Percentiles rank a stretch among this genome's conserved stretches.
Conservation (phyloP, 306 rosid genomes). For the Quercus ilex region DNA sequence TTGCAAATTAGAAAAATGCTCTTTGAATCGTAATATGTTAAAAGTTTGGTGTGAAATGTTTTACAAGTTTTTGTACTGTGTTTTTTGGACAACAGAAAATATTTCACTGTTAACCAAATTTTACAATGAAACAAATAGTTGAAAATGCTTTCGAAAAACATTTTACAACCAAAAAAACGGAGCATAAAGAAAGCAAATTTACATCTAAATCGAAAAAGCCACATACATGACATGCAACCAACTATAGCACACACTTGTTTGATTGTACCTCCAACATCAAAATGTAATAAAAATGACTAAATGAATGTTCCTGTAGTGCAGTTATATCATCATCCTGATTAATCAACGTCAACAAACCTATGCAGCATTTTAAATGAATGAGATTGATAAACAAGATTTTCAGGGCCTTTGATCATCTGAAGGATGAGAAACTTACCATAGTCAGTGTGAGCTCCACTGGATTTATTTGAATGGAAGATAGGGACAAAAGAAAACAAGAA, state of each 20-base stretch:
- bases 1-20: not conserved
- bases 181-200: too few species aligned
- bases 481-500: constrained; percentile 16
- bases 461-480: constrained; percentile 24
- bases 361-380: constrained; percentile 11
- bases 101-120: too few species aligned
- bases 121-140: too few species aligned
- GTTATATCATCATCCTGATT: constrained; percentile 78
- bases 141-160: too few species aligned
- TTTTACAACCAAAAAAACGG: too few species aligned
- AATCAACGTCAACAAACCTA: constrained; percentile 83
- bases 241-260: too few species aligned
- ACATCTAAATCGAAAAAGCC: too few species aligned
- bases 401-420: not conserved
- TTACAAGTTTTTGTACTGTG: too few species aligned
- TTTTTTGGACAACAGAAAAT: too few species aligned
- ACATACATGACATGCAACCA: too few species aligned
- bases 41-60: too few species aligned
- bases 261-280: too few species aligned
- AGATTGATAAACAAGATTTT: constrained; percentile 18
- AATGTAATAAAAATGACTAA: not conserved
- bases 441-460: constrained; percentile 93
- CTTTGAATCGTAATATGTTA: not conserved
- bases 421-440: constrained; percentile 48
- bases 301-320: constrained; percentile 71